phyloP scores from a whole-genome alignment of 495 filamentous ascomycete genomes.

The Annulohypoxylon maeteangense region DNA sequence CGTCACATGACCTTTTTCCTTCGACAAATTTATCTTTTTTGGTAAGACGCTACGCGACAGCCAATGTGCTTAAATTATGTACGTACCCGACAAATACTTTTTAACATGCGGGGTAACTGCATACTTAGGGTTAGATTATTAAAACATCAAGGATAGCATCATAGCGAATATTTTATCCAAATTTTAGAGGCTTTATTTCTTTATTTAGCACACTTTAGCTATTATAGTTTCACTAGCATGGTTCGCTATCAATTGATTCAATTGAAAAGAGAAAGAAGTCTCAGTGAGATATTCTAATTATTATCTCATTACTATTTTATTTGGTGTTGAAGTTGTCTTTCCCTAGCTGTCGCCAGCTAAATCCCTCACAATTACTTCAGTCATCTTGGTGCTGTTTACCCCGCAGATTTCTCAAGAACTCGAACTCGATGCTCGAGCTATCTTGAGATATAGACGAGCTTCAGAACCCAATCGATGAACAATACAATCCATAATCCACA shows the following conservation, averaged over 20 bases:
- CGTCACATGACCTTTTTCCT: slow-evolving; percentile 31
- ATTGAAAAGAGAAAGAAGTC: not conserved
- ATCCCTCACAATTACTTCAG: slow-evolving; percentile 7
- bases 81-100: not conserved
- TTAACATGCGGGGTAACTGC: not conserved
- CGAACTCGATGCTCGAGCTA: not conserved
- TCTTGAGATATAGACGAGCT: slow-evolving; percentile 1
- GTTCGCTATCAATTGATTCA: not conserved
- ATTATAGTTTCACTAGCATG: not conserved
- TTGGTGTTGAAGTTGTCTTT: not conserved
- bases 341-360: not conserved
- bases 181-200: not conserved
- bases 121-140: not conserved
- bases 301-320: not conserved
- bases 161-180: not conserved
- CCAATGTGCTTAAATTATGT: not conserved
- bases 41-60: not conserved
- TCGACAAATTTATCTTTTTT: slow-evolving; percentile 18
- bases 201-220: not conserved
- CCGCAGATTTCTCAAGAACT: slow-evolving; percentile 2
- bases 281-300: not conserved
- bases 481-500: slow-evolving; percentile 1
- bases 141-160: not conserved
- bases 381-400: slow-evolving; percentile 1
- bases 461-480: not conserved